Base-by-base conservation (phyloP, 2,329 filamentous ascomycete genomes). In the Hysterium pulicare region DNA sequence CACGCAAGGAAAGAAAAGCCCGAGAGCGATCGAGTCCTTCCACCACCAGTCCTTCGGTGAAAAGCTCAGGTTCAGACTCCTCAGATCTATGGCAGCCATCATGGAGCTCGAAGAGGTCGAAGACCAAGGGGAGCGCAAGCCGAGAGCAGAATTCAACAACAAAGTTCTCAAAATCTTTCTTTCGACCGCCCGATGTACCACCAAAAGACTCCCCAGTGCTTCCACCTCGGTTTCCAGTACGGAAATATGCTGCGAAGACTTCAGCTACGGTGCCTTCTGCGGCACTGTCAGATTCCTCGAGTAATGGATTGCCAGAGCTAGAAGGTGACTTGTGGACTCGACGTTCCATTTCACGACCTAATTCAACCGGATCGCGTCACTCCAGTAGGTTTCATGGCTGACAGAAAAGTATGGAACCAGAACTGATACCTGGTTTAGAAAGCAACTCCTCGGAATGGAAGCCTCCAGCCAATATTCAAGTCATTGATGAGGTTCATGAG, bases 1-100 rank as follows among this genome's bases (percentile, higher is more conserved):
- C 65, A 45, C 58, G 63, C 8, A 57, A 51, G 43, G 60, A 68
- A 44, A 54, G 66, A 31, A 66, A 58, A 36, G 56, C 57, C 20
- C 38, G 34, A 35, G 23, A 38, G 21, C 20, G 24, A 16, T 20
- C 34, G 38, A 53, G 49, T 41, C 46, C 40, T 26, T 47, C 52
- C 13, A 49, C 59, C 15, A 36, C 43, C 13, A 38, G 48, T 7
- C 47, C 48, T 7, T 66, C 63, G 1, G 38, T 59, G 33, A 57
- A 32, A 36, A 55, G 54, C 37, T 50, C 48, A 5, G n/a, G n/a
- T n/a, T n/a, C n/a, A n/a, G n/a, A 41, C n/a, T n/a, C n/a, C n/a
- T n/a, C n/a, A 33, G 58, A 62, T 36, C 43, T 59, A 19, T 64
- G 59, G 57, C 65, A 61, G 62, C 51, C 61, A 3, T 46, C 61